Evolutionary conservation across 306 rosid genomes (phyloP).

Genomic region (Luffa acutangula): DNA sequence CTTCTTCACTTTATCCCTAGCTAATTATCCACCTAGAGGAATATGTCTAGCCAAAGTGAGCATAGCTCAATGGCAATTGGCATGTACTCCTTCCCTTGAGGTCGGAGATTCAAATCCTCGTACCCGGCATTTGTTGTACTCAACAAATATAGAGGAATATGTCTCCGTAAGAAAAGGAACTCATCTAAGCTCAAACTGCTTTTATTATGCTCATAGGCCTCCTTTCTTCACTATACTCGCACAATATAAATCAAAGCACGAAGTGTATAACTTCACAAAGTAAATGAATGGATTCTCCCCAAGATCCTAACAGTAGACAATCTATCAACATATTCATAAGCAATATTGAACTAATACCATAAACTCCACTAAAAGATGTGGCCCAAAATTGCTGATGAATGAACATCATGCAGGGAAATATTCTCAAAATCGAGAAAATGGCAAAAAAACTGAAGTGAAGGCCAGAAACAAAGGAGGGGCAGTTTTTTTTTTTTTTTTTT

Average conservation of each 20-base stretch:
- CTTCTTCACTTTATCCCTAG: too few relatives aligned
- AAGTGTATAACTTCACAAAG: neutral
- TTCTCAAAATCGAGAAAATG: neutral
- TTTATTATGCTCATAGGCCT: neutral
- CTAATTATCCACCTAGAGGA: too few relatives aligned
- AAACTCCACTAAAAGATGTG: neutral
- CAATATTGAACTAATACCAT: neutral
- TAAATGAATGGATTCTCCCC: neutral
- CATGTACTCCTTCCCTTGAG: too few relatives aligned
- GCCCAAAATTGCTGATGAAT: neutral
- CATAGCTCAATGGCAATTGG: too few relatives aligned
- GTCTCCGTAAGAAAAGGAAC: neutral
- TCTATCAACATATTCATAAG: neutral
- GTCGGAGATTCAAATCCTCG: too few relatives aligned
- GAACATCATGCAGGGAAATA: neutral
- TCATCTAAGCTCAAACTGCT: neutral
- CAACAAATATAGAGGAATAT: neutral
- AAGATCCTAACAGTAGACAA: neutral
- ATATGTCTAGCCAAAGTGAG: too few relatives aligned
- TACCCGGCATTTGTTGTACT: too few relatives aligned
- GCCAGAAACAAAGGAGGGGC: neutral
- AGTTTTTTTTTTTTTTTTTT: too few relatives aligned
- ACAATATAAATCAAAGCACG: neutral
- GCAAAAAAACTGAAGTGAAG: neutral
- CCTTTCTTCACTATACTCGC: neutral